Conservation (phyloP, 2,329 filamentous ascomycete species). For the Monilinia fructigena region DNA sequence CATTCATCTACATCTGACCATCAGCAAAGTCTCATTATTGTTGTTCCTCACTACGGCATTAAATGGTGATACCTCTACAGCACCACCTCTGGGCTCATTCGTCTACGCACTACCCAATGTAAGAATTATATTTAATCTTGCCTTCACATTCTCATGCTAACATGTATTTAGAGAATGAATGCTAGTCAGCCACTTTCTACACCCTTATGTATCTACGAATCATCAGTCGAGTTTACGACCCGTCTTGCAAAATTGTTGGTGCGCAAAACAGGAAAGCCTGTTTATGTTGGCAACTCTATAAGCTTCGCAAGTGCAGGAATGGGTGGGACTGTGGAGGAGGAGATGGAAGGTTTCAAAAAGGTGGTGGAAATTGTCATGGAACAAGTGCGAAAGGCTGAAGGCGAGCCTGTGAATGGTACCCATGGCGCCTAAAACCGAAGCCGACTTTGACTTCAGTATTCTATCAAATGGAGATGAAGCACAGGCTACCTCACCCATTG, state of each 20-base stretch:
- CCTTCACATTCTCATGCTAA: conserved; percentile 26
- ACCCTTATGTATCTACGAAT: conserved; percentile 71
- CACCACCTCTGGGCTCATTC: conserved; percentile 75
- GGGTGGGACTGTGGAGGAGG: conserved; percentile 84
- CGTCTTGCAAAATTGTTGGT: conserved; percentile 81
- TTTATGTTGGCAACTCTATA: conserved; percentile 90
- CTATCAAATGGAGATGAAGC: not conserved
- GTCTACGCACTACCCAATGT: conserved; percentile 94
- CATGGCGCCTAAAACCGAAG: conserved; percentile 12
- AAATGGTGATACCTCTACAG: conserved; percentile 50
- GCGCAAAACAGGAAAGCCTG: conserved; percentile 67
- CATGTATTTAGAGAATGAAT: conserved; percentile 36
- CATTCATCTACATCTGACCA: conserved; percentile 59
- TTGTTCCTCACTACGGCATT: conserved; percentile 61
- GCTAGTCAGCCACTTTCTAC: conserved; percentile 70
- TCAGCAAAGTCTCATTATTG: conserved; percentile 56
- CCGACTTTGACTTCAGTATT: not conserved
- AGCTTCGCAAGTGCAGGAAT: conserved; percentile 71
- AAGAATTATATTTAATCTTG: conserved; percentile 36
- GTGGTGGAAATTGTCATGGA: conserved; percentile 69
- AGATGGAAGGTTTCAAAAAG: conserved; percentile 81
- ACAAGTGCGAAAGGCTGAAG: conserved; percentile 47
- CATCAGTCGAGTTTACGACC: conserved; percentile 81
- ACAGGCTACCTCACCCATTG: conserved; percentile 1
- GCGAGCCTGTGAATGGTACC: conserved; percentile 25